These are phyloP conservation scores for Orbilia javanica DNA, from an alignment of 2,329 filamentous ascomycete species.

Conservation along the genomic window DNA sequence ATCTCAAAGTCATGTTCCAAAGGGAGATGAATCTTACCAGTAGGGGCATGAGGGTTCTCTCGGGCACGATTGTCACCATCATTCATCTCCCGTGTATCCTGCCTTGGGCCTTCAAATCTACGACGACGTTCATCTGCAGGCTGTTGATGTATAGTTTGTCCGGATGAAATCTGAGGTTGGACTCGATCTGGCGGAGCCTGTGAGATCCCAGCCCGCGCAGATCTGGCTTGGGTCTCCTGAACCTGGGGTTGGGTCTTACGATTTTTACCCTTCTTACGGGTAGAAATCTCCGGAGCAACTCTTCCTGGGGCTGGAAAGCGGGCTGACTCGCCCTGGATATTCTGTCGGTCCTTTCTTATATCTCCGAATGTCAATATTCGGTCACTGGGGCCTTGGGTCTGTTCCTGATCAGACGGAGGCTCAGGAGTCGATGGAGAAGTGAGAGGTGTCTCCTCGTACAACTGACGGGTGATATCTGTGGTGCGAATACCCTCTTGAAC, in stretches of 20 bases:
- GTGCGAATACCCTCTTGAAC: constrained; percentile 39
- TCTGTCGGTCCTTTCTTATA: background rate
- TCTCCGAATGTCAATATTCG: constrained; percentile 39
- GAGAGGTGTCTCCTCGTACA: constrained; percentile 13
- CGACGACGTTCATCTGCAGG: background rate
- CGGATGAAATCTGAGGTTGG: background rate
- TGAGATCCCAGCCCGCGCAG: background rate
- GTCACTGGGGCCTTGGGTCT: background rate
- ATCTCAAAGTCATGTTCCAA: background rate
- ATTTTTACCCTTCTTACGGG: constrained; percentile 15
- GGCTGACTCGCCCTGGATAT: background rate
- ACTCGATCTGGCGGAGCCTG: background rate
- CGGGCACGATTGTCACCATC: constrained; percentile 36
- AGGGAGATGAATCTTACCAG: background rate
- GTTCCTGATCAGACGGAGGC: constrained; percentile 1
- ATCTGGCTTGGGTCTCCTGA: background rate
- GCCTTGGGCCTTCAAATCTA: constrained; percentile 36
- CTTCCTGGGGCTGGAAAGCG: background rate
- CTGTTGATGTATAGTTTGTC: background rate
- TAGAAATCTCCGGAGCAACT: constrained; percentile 9
- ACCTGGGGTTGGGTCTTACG: constrained; percentile 6
- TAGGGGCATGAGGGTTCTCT: constrained; percentile 25
- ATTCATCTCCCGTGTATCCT: constrained; percentile 36
- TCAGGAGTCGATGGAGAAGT: background rate
- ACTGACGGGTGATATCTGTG: constrained; percentile 36